phyloP scores from a whole-genome alignment of 106 monocot genomes.

The Amphibolis antarctica region DNA sequence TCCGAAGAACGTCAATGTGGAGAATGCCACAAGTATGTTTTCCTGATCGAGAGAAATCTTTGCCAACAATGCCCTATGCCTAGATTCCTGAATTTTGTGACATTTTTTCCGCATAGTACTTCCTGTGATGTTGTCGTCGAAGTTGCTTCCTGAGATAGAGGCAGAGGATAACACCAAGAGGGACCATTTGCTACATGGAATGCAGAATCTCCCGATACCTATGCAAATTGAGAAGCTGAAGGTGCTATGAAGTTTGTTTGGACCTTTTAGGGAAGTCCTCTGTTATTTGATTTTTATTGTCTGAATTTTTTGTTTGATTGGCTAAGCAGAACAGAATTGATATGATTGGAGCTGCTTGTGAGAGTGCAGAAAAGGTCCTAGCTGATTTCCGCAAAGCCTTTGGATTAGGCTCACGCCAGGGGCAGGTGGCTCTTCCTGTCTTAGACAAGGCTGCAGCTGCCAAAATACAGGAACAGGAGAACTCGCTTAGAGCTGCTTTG shows the following conservation, averaged over 20 bases:
- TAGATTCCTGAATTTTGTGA: not conserved
- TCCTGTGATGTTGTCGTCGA: conserved; percentile 94
- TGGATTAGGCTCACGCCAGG: conserved; percentile 83
- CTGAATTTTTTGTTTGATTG: not conserved
- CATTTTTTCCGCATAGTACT: conserved; percentile 44
- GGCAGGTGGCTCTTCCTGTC: conserved; percentile 48
- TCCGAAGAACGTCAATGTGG: conserved; percentile 77
- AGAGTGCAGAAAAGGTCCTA: conserved; percentile 89
- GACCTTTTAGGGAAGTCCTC: not conserved
- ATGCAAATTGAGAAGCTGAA: conserved; percentile 91
- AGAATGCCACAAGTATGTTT: conserved; percentile 69
- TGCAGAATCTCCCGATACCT: conserved; percentile 57
- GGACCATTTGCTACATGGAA: conserved; percentile 60
- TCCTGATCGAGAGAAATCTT: not conserved
- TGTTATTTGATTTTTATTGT: not conserved
- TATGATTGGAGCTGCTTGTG: conserved; percentile 80
- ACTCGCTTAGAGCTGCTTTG: conserved; percentile 58
- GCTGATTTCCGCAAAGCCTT: conserved; percentile 68
- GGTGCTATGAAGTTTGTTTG: conserved; percentile 22
- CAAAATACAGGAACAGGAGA: conserved; percentile 96
- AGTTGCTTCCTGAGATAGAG: conserved; percentile 97
- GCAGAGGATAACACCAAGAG: conserved; percentile 70
- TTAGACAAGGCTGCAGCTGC: conserved; percentile 83
- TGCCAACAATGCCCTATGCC: not conserved
- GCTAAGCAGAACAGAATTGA: conserved; percentile 74